Base-by-base conservation (phyloP, 345 rosid genomes). In the Murraya paniculata region DNA sequence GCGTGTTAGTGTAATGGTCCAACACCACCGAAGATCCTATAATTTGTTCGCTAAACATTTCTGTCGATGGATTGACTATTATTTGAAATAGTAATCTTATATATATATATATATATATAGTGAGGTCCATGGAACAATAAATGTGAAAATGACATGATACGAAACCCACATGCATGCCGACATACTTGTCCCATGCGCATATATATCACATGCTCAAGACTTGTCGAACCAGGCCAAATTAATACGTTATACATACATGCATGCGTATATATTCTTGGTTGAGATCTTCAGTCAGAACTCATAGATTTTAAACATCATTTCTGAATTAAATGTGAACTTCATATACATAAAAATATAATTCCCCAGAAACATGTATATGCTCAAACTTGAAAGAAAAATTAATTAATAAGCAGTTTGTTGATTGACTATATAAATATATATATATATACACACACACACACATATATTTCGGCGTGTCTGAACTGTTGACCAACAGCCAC, bases 151-250 rank as follows among this genome's bases (percentile, higher is more conserved):
- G 84, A 78, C 81, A 57, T 73, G 64, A 28, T 61, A 30, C n/a
- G 41, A 56, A 24, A n/a, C 59, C 79, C 81, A 82, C 79, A 64
- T 79, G 73, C 78, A 76, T 76, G 77, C 86, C 86, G 84, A 81
- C 86, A 74, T 53, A 56, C 45, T 65, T 74, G 82, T 83, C 68
- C 41, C 14, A 38, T 3, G 18, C 0, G 4, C 13, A 19, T 18
- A 53, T 4, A 13, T 18, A 19, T 64, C 78, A 75, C 78, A 75
- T 64, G 71, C 62, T 9, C 38, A 3, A 9, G 25, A 22, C 31
- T 19, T n/a, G 14, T n/a, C 22, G 24, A 72, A 9, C 9, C 5
- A 5, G n/a, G 4, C 62, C 33, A 2, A 64, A 19, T 21, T 33
- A 9, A 55, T 31, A 22, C 30, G 18, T 11, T 11, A 45, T 41